Percentiles rank a stretch among this genome's conserved stretches.
Conservation (phyloP, 2,329 filamentous ascomycete species). For the Fusarium compactum region DNA sequence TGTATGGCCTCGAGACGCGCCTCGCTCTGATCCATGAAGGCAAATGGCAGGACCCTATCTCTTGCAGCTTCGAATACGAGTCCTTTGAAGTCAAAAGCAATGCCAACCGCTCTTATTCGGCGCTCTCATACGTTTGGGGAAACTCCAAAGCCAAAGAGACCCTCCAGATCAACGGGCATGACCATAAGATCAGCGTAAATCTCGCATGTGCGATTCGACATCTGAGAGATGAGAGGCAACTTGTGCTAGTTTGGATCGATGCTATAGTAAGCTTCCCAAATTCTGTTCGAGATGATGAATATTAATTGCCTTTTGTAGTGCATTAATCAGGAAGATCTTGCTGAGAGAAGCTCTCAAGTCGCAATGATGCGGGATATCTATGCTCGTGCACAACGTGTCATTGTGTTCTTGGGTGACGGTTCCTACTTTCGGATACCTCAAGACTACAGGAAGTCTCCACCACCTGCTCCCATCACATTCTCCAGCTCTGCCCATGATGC, state of each 20-base stretch:
- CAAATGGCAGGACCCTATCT: not conserved
- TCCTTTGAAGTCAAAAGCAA: accelerated
- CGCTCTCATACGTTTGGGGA: not conserved
- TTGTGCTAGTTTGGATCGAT: not conserved
- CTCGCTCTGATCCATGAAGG: not conserved
- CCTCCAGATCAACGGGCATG: not conserved
- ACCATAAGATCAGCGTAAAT: not conserved
- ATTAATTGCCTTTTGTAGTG: not conserved
- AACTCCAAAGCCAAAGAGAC: not conserved
- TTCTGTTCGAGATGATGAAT: no score
- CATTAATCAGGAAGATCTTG: not conserved
- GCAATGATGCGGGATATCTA: not conserved
- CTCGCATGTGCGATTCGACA: not conserved
- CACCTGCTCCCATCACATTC: not conserved
- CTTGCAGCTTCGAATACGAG: not conserved
- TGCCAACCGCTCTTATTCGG: not conserved
- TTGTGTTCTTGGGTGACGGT: not conserved
- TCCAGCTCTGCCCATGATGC: accelerated
- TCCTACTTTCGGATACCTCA: not conserved
- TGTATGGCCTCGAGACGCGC: not conserved
- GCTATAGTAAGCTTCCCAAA: not conserved
- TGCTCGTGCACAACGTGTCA: not conserved
- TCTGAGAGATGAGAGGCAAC: not conserved
- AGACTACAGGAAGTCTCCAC: not conserved
- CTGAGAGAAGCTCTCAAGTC: not conserved